Conservation (phyloP, 768 basidiomycete genomes). For the Hemileccinum rubropunctum region DNA sequence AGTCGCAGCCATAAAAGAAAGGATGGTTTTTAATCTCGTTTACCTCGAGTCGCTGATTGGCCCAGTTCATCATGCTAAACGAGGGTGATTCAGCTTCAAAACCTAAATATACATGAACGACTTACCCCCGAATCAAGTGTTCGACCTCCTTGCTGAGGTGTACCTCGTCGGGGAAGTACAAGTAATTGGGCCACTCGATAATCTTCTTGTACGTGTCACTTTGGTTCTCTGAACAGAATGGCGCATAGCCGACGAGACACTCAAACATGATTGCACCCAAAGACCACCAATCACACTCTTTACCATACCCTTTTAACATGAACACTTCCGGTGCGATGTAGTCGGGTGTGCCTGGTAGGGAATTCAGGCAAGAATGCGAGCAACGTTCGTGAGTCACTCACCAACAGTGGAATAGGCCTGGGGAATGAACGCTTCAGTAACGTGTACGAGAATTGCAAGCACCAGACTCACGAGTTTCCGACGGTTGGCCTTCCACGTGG, state of each 20-base stretch:
- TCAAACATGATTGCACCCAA: conserved; percentile 99
- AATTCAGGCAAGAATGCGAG: background rate
- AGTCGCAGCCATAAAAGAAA: conserved; percentile 95
- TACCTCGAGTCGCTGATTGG: conserved; percentile 68
- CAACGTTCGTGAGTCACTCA: conserved; percentile 8
- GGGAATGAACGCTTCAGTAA: conserved; percentile 6
- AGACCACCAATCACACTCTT: conserved; percentile 99
- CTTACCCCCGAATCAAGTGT: conserved; percentile 81
- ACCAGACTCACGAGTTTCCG: conserved; percentile 73
- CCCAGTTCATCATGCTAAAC: conserved; percentile 80
- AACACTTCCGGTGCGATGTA: conserved; percentile 98
- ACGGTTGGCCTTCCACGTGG: conserved; percentile 98
- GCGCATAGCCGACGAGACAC: conserved; percentile 96
- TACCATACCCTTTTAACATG: conserved; percentile 94
- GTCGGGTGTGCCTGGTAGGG: conserved; percentile 28
- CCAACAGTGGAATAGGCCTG: conserved; percentile 93
- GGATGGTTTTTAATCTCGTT: conserved; percentile 91
- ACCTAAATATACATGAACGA: conserved; percentile 1
- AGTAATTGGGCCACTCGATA: conserved; percentile 89
- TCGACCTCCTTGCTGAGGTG: conserved; percentile 91
- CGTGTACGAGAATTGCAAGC: background rate
- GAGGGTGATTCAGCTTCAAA: conserved; percentile 5
- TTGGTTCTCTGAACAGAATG: conserved; percentile 96
- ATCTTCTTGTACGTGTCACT: conserved; percentile 99
- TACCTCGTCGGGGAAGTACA: conserved; percentile 94